Evolutionary conservation across 148 eudicot species (phyloP), one percentile per base, ranked within the genome.

Genomic region (Linanthus parryae): DNA sequence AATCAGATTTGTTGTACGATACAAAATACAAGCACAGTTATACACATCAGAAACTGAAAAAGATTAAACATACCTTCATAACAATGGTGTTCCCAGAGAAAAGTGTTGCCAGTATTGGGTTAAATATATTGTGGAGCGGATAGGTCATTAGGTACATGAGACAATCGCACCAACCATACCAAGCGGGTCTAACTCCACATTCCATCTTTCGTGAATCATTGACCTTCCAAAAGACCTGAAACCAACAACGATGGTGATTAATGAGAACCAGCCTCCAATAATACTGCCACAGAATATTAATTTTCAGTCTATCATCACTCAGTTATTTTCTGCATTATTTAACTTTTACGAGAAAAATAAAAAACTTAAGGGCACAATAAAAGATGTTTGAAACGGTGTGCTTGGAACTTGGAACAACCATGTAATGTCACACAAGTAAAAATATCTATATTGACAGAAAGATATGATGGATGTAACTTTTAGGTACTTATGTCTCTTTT

Each of bases 91-190:
- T 92, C 45, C 98, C 98, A 23, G 98, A 88, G 70, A 92, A 92
- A 35, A 92, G 76, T 26, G 98, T 90, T 6, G 98, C 98, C 52
- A 92, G 68, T 94, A 92, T 82, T 63, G 98, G 98, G 56, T 92
- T 92, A 60, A 91, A 79, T 59, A 92, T 73, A 56, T 92, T 92
- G 54, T 92, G 98, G 71, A 92, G 87, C 21, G 96, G 98, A 63
- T 92, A 92, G 62, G 87, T 92, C 98, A n/a, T n/a, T n/a, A n/a
- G n/a, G n/a, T n/a, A n/a, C 98, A 92, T 15, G 98, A 92, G 59
- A 92, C 98, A 60, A 92, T 92, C 48, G 98, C 98, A 59, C 98
- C 98, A 73, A 92, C 57, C 29, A 91, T 94, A 66, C 98, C 98
- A 40, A 84, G 75, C 10, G 98, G 98, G 57, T 81, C 74, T 77